These are phyloP conservation scores for Mortierella antarctica DNA, from an alignment of 192 early-diverging fungal genomes.

Conservation along the genomic window DNA sequence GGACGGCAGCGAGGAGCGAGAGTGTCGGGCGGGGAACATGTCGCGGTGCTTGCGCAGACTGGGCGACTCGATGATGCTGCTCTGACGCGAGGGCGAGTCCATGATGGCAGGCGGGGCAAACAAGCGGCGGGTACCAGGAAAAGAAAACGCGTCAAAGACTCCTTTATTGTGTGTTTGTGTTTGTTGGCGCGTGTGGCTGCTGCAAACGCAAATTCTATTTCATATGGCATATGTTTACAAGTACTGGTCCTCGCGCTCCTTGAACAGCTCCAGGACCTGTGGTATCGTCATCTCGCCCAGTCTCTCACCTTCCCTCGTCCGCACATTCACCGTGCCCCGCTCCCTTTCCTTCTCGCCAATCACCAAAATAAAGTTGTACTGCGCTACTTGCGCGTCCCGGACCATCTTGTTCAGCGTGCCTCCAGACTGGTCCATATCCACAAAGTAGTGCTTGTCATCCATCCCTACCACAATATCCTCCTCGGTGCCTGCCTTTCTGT, in stretches of 20 bases:
- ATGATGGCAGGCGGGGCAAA: background rate
- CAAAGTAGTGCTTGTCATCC: conserved; percentile 73
- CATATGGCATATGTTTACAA: conserved; percentile 3
- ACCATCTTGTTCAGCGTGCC: conserved; percentile 80
- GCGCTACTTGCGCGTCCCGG: conserved; percentile 79
- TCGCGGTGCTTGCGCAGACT: conserved; percentile 22
- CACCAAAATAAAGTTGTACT: conserved; percentile 91
- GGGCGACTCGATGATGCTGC: conserved; percentile 19
- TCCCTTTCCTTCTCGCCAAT: conserved; percentile 85
- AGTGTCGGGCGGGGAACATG: background rate
- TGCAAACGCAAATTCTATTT: background rate
- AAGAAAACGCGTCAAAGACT: too few species aligned
- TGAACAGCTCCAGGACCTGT: conserved; percentile 68
- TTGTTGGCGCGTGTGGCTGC: too few species aligned
- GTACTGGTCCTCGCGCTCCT: conserved; percentile 54
- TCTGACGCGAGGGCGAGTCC: conserved; percentile 12
- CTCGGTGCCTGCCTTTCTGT: background rate
- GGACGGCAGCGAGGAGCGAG: background rate
- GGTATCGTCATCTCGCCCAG: conserved; percentile 72
- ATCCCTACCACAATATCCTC: conserved; percentile 54
- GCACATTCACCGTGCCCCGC: conserved; percentile 77
- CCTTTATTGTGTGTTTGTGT: too few species aligned
- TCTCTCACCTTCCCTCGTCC: conserved; percentile 70
- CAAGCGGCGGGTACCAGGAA: too few species aligned
- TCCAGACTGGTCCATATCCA: conserved; percentile 81